These are phyloP conservation scores for Cunninghamia lanceolata DNA, from an alignment of 75 land plant species.

Conservation along the genomic window DNA sequence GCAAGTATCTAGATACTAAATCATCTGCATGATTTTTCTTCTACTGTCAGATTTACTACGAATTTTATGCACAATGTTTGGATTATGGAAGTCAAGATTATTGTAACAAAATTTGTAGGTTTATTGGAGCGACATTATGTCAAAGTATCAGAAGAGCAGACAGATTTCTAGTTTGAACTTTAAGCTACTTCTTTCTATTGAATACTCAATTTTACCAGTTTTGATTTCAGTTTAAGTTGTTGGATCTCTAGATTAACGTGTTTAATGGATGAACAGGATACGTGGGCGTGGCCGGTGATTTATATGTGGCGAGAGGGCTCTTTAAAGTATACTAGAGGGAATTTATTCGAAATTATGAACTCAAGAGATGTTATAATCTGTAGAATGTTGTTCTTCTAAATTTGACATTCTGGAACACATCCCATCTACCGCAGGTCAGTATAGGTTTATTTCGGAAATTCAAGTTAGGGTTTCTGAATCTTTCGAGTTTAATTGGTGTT, in stretches of 20 bases:
- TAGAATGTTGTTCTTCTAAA: constrained; percentile 76
- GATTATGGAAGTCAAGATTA: not conserved
- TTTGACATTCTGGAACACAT: constrained; percentile 90
- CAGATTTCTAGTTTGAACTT: not conserved
- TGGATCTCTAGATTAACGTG: no score
- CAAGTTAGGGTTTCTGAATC: not conserved
- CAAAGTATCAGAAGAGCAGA: no score
- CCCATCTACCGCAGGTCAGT: constrained; percentile 85
- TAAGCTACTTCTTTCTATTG: not conserved
- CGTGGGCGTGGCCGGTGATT: constrained; percentile 58
- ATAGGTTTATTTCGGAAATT: not conserved
- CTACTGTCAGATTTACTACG: not conserved
- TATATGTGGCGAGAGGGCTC: constrained; percentile 61
- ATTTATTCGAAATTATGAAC: constrained; percentile 70
- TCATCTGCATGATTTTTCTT: not conserved
- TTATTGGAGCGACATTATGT: no score
- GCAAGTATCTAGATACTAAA: not conserved
- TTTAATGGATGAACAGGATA: constrained; percentile 38
- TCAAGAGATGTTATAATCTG: constrained; percentile 63
- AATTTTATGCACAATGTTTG: not conserved
- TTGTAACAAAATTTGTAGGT: no score
- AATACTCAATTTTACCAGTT: not conserved
- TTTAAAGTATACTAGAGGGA: constrained; percentile 64
- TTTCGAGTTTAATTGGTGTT: not conserved
- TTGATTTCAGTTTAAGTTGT: no score